Conservation (phyloP, 352 stramenopile species). For the Pythium vanterpoolii region DNA sequence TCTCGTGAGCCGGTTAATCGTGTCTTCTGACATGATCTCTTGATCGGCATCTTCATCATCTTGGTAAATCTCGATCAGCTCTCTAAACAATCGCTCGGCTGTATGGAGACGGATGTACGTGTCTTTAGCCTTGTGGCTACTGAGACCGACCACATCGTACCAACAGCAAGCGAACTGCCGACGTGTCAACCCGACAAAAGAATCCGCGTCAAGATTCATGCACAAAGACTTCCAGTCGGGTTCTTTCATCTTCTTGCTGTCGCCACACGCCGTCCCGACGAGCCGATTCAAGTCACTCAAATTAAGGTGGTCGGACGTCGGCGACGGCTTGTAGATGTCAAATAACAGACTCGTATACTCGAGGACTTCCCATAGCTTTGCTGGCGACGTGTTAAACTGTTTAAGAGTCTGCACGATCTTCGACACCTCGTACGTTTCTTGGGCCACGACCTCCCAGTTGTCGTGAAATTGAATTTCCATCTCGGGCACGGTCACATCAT, state of each 20-base stretch:
- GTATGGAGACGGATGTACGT: slow-evolving; percentile 47
- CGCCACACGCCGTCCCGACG: slow-evolving; percentile 35
- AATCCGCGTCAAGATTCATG: slow-evolving; percentile 32
- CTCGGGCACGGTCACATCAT: slow-evolving; percentile 20
- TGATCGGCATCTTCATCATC: slow-evolving; percentile 20
- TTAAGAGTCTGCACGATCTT: slow-evolving; percentile 47
- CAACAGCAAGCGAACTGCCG: slow-evolving; percentile 57
- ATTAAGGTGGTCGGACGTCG: slow-evolving; percentile 24
- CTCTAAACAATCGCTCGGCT: slow-evolving; percentile 38
- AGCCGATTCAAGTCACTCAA: slow-evolving; percentile 36
- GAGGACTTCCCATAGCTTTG: slow-evolving; percentile 44
- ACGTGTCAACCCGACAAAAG: slow-evolving; percentile 33
- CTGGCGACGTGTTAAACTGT: slow-evolving; percentile 43
- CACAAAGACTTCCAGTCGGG: slow-evolving; percentile 38
- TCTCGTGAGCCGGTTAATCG: slow-evolving; percentile 31
- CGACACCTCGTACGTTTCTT: slow-evolving; percentile 37
- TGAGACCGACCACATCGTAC: slow-evolving; percentile 42
- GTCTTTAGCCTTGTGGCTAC: slow-evolving; percentile 36
- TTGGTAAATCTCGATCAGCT: slow-evolving; percentile 47
- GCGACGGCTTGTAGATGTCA: slow-evolving; percentile 34
- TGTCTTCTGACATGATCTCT: slow-evolving; percentile 33
- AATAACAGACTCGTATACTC: slow-evolving; percentile 57
- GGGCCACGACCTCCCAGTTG: slow-evolving; percentile 52
- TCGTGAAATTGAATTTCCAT: slow-evolving; percentile 49
- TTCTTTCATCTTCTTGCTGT: slow-evolving; percentile 25